Evolutionary conservation across 495 filamentous ascomycete species (phyloP).

Genomic region (Aspergillus indologenus): DNA sequence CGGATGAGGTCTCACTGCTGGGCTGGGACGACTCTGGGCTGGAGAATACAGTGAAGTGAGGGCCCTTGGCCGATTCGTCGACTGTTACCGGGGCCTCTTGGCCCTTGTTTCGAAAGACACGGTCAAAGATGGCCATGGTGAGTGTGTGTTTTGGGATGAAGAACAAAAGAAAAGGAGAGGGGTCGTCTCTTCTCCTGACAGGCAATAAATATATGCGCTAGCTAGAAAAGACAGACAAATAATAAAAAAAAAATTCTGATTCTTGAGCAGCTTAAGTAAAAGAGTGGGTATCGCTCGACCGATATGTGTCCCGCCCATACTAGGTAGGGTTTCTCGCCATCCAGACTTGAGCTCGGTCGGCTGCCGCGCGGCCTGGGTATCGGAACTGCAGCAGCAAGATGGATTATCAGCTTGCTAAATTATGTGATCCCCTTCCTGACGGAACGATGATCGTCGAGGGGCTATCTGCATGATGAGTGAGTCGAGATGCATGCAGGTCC

Average conservation of each 20-base stretch:
- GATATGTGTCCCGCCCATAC: neutral
- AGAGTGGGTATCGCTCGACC: constrained; percentile 9
- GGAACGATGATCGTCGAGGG: neutral
- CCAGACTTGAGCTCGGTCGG: constrained; percentile 1
- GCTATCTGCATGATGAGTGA: neutral
- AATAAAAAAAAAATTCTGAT: neutral
- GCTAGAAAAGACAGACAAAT: neutral
- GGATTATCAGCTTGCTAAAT: neutral
- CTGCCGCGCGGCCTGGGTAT: neutral
- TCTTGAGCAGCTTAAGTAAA: constrained; percentile 10
- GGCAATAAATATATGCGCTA: neutral
- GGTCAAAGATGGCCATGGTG: constrained; percentile 12
- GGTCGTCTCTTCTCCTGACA: neutral
- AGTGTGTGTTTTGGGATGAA: constrained; percentile 1
- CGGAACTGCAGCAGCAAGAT: neutral
- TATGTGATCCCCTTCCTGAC: neutral
- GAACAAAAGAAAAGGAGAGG: neutral
- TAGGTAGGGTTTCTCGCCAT: neutral
- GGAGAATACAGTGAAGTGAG: constrained; percentile 22
- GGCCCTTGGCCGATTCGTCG: constrained; percentile 13
- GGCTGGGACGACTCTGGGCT: constrained; percentile 16
- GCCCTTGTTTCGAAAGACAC: constrained; percentile 3
- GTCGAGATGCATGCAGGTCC: neutral
- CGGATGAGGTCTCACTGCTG: constrained; percentile 13
- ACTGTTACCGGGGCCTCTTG: constrained; percentile 1